phyloP scores from a whole-genome alignment of 805 yeast species.

The Cyberlindnera subsufficiens region DNA sequence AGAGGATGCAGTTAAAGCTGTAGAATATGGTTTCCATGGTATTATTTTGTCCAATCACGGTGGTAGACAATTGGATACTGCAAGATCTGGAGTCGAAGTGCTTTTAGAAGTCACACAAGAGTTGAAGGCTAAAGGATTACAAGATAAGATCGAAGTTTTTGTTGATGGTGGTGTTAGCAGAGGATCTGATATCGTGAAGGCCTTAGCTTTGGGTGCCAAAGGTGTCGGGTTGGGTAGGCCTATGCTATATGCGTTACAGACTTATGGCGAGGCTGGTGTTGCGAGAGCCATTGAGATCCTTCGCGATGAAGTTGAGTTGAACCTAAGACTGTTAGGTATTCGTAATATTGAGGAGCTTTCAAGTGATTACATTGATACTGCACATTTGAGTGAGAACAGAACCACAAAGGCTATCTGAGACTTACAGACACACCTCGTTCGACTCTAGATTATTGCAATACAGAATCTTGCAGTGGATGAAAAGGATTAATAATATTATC shows the following conservation, averaged over 20 bases:
- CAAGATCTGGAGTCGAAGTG: constrained; percentile 57
- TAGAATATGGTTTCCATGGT: constrained; percentile 54
- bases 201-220: constrained; percentile 69
- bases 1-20: constrained; percentile 59
- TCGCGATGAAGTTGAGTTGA: constrained; percentile 54
- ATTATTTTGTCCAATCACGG: constrained; percentile 70
- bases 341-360: constrained; percentile 38
- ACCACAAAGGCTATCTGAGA: too few relatives aligned
- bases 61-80: constrained; percentile 63
- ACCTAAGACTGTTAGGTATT: constrained; percentile 64
- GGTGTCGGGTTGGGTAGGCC: constrained; percentile 76
- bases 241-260: constrained; percentile 69
- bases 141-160: constrained; percentile 52
- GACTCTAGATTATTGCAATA: too few relatives aligned
- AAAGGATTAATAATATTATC: too few relatives aligned
- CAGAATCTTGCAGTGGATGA: too few relatives aligned
- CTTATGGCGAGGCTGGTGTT: constrained; percentile 76
- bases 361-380: background rate
- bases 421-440: too few relatives aligned
- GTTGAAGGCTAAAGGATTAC: constrained; percentile 34
- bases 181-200: constrained; percentile 74
- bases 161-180: constrained; percentile 77
- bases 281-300: constrained; percentile 55
- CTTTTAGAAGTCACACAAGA: constrained; percentile 47
- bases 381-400: background rate